phyloP scores from a whole-genome alignment of 345 rosid genomes.

The Mangifera indica region DNA sequence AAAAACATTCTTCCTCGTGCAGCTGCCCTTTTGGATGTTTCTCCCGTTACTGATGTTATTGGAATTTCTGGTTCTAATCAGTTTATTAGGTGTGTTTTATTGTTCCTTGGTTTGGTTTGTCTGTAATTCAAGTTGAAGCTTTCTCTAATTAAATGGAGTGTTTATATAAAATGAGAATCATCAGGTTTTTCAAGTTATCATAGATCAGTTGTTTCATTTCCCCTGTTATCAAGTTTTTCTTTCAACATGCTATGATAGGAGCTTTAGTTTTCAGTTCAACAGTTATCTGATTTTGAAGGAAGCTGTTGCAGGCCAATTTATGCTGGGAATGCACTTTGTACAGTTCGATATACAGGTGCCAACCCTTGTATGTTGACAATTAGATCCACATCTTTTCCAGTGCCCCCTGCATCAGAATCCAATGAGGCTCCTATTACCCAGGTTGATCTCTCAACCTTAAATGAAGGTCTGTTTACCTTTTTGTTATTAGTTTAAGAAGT shows the following conservation, averaged over 20 bases:
- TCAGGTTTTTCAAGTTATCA: background rate
- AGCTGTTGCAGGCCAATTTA: constrained; percentile 76
- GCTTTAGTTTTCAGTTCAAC: background rate
- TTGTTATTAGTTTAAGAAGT: background rate
- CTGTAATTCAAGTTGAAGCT: background rate
- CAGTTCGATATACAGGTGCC: constrained; percentile 68
- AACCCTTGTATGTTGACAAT: constrained; percentile 80
- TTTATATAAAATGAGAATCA: background rate
- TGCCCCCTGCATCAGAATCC: constrained; percentile 43
- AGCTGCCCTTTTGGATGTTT: constrained; percentile 89
- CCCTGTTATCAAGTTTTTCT: background rate
- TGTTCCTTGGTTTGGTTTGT: background rate
- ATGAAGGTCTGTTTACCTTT: constrained; percentile 61
- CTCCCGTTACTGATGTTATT: constrained; percentile 90
- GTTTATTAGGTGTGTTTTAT: constrained; percentile 61
- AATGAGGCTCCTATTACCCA: constrained; percentile 69
- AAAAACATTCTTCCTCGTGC: constrained; percentile 86
- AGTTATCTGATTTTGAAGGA: constrained; percentile 7
- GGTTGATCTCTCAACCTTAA: constrained; percentile 86
- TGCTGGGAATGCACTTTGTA: constrained; percentile 97
- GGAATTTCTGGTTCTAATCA: constrained; percentile 54
- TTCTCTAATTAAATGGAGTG: background rate
- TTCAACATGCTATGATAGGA: background rate
- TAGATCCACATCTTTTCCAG: constrained; percentile 79
- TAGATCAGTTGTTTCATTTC: background rate